Conservation (phyloP, 2,329 filamentous ascomycete species). For the Knufia fluminis region DNA sequence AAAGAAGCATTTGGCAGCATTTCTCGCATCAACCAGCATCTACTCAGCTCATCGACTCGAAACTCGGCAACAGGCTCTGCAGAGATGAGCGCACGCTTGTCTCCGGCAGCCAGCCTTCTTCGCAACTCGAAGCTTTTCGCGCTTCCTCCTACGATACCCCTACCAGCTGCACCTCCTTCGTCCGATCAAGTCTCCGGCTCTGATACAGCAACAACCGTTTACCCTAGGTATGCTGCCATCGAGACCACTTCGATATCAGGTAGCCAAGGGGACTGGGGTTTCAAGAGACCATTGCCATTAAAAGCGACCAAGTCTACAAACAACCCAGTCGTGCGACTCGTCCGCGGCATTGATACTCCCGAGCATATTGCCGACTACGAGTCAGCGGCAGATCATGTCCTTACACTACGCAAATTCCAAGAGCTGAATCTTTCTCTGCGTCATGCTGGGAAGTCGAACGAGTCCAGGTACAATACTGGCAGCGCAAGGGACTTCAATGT, state of each 20-base stretch:
- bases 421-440: slow-evolving; percentile 59
- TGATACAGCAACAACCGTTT: slow-evolving; percentile 61
- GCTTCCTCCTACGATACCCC: slow-evolving; percentile 64
- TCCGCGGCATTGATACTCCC: slow-evolving; percentile 65
- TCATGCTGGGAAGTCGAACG: slow-evolving; percentile 10
- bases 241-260: slow-evolving; percentile 66
- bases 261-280: slow-evolving; percentile 76
- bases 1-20: too few species aligned
- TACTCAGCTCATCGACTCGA: slow-evolving; percentile 5
- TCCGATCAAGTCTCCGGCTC: slow-evolving; percentile 46
- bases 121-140: slow-evolving; percentile 85
- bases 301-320: slow-evolving; percentile 63
- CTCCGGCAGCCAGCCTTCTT: slow-evolving; percentile 60
- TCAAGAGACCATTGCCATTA: slow-evolving; percentile 74
- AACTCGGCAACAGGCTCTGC: slow-evolving; percentile 15
- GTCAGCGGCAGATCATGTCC: slow-evolving; percentile 69
- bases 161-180: slow-evolving; percentile 45
- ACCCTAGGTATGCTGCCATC: slow-evolving; percentile 77
- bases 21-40: background rate
- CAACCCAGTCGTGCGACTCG: slow-evolving; percentile 64
- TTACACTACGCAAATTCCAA: slow-evolving; percentile 77
- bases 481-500: slow-evolving; percentile 20
- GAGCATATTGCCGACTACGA: slow-evolving; percentile 86
- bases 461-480: slow-evolving; percentile 2
- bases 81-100: slow-evolving; percentile 40